These are phyloP conservation scores for Hypericum androsaemum DNA, from an alignment of 345 rosid species.

Conservation along the genomic window DNA sequence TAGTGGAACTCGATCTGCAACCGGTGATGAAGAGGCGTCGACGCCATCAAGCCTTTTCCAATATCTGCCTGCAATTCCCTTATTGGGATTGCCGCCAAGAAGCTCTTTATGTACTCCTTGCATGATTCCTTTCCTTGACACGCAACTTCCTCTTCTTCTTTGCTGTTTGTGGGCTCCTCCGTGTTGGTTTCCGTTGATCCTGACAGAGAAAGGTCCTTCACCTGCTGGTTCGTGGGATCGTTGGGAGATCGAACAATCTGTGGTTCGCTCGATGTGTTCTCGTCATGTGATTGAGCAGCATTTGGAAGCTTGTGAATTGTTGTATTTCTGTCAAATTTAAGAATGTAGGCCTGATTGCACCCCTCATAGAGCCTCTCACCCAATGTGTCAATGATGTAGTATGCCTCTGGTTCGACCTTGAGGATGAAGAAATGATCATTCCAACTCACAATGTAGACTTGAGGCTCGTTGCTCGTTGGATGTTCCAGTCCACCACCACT, in stretches of 20 bases:
- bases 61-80: conserved; percentile 77
- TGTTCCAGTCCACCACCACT: conserved; percentile 39
- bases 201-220: conserved; percentile 20
- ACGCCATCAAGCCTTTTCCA: conserved; percentile 69
- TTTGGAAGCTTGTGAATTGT: conserved; percentile 37
- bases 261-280: conserved; percentile 32
- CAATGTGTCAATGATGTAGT: conserved; percentile 78
- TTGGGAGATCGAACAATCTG: conserved; percentile 14
- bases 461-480: conserved; percentile 34
- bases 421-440: conserved; percentile 94
- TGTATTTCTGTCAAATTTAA: conserved; percentile 64
- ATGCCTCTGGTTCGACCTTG: conserved; percentile 72
- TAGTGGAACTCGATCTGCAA: conserved; percentile 88
- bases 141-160: conserved; percentile 36
- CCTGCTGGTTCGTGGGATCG: conserved; percentile 28
- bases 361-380: conserved; percentile 98
- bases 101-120: conserved; percentile 91
- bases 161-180: conserved; percentile 18
- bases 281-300: conserved; percentile 27
- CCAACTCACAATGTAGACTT: conserved; percentile 89
- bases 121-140: conserved; percentile 84
- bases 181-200: conserved; percentile 13
- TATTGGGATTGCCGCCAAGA: conserved; percentile 89
- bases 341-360: conserved; percentile 83
- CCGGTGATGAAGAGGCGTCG: conserved; percentile 68